Conservation (phyloP, 108 stramenopile genomes). For the Nitzschia sp. region DNA sequence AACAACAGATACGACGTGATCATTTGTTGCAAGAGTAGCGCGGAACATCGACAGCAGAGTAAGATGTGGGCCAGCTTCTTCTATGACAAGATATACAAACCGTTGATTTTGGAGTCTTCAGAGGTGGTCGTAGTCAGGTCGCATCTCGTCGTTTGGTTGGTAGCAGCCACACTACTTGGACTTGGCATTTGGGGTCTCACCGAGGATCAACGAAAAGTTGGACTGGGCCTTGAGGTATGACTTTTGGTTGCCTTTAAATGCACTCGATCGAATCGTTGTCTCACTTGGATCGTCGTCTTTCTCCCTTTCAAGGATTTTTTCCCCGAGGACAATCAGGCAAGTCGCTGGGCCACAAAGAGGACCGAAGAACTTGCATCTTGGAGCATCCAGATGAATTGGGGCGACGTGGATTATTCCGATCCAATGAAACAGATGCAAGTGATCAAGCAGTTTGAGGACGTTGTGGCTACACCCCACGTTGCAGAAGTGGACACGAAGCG, state of each 20-base stretch:
- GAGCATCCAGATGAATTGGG: conserved; percentile 49
- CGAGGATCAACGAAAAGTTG: conserved; percentile 30
- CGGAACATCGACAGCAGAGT: conserved; percentile 3
- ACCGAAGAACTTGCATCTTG: conserved; percentile 44
- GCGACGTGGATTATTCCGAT: conserved; percentile 39
- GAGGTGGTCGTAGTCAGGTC: background rate
- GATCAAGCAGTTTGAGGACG: conserved; percentile 57
- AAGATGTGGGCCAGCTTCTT: conserved; percentile 20
- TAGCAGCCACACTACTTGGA: conserved; percentile 33
- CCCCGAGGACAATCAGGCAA: conserved; percentile 35
- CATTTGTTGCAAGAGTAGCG: conserved; percentile 20
- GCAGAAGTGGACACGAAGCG: conserved; percentile 39
- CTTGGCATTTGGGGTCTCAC: conserved; percentile 37
- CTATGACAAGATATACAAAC: conserved; percentile 43
- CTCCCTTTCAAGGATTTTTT: conserved; percentile 54
- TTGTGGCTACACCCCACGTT: conserved; percentile 34
- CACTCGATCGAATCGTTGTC: background rate
- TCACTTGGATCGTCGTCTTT: conserved; percentile 30
- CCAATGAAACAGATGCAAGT: conserved; percentile 41
- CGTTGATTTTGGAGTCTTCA: conserved; percentile 24
- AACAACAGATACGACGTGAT: conserved; percentile 27
- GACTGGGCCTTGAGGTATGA: conserved; percentile 48
- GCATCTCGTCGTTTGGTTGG: conserved; percentile 27
- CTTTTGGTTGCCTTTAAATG: background rate
- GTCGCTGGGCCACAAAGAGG: conserved; percentile 36